Base-by-base conservation (phyloP, 345 rosid genomes). In the Ceriops zippeliana region DNA sequence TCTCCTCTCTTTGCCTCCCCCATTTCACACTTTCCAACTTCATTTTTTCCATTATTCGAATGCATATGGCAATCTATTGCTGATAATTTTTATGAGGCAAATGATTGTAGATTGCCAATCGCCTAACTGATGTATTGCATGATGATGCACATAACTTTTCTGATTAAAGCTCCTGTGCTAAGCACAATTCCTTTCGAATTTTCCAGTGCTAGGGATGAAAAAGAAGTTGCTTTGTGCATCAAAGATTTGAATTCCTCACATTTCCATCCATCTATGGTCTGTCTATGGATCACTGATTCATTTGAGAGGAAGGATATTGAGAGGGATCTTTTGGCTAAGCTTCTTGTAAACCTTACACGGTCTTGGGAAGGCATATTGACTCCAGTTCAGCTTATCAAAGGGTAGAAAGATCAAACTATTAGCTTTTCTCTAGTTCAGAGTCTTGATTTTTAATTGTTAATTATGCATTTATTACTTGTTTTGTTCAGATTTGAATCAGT, bases 241-340 rank as follows among this genome's bases (percentile, higher is more conserved):
- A 90, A 81, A 75, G 99, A 96, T 28, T 76, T 96, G 72, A 87
- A 87, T 70, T 90, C 90, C 1, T 85, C 89, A 19, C 78, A 84
- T 76, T 96, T 84, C 76, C 90, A 92, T 76, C 90, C 99, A 17
- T 73, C 91, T 58, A 85, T 92, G 98, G 76, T 96, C 77, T 88
- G 95, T 63, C 83, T 87, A 6, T 96, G 99, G 99, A 90, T 96
- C 3, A 82, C 80, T 2, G 98, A 96, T 85, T 96, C 97, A 13
- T 96, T 96, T 64, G 99, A 96, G 86, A 85, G 97, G 81, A 90
- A 92, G 80, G 96, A 89, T 76, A 68, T 75, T 76, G 99, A 96
- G 72, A 83, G 97, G 64, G 93, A 90, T 77, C 82, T 92, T 34
- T 82, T 96, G 80, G 84, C 95, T 13, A 70, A 84, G 84, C 99